phyloP scores from a whole-genome alignment of 2,329 filamentous ascomycete genomes.

The Diaporthe amygdali region DNA sequence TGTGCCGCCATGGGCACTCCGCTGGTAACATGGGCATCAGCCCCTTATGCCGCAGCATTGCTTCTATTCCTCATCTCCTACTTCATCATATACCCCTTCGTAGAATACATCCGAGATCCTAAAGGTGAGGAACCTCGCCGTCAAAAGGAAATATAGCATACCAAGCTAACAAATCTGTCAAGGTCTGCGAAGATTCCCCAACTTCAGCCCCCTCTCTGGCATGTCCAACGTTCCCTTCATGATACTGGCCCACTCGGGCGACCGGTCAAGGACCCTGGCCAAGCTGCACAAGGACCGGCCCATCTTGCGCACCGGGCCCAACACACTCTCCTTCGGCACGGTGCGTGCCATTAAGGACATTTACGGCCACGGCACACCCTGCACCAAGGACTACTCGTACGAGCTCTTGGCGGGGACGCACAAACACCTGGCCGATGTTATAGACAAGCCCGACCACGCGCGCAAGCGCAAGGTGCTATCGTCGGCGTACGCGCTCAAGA shows the following conservation, averaged over 20 bases:
- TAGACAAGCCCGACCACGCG: constrained; percentile 56
- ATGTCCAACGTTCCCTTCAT: constrained; percentile 53
- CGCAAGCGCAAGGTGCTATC: constrained; percentile 56
- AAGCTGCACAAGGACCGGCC: constrained; percentile 51
- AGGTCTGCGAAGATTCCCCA: constrained; percentile 52
- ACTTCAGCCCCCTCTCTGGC: constrained; percentile 47
- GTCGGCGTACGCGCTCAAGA: constrained; percentile 57
- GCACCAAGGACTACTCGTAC: constrained; percentile 56
- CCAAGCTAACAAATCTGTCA: not conserved
- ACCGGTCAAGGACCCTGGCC: constrained; percentile 46
- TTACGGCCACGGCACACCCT: constrained; percentile 55
- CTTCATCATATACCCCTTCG: constrained; percentile 44
- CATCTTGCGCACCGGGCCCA: constrained; percentile 51
- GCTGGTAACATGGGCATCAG: not conserved
- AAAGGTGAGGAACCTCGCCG: constrained; percentile 37
- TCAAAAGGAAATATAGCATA: not conserved
- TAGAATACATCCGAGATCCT: constrained; percentile 49
- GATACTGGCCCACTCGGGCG: constrained; percentile 46
- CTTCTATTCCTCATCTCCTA: constrained; percentile 33
- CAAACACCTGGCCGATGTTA: constrained; percentile 56
- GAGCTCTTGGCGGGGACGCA: constrained; percentile 50
- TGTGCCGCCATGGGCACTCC: not conserved
- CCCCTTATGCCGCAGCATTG: constrained; percentile 21
- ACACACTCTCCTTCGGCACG: constrained; percentile 47
- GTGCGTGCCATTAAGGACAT: constrained; percentile 54